These are phyloP conservation scores for Breviolum minutum DNA, from an alignment of 73 alveolate species.

Conservation along the genomic window DNA sequence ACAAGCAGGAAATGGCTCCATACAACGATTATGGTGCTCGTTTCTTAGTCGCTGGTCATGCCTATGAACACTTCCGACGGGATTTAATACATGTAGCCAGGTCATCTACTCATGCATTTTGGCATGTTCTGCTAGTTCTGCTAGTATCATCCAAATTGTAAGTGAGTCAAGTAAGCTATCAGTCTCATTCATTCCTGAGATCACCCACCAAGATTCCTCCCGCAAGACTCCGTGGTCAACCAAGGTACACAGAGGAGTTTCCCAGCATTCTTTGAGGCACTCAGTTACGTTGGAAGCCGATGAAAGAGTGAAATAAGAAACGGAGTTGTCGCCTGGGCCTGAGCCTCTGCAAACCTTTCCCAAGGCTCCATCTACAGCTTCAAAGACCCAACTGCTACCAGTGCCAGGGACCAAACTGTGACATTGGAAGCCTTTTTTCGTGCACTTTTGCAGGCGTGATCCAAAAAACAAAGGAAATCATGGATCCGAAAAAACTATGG, in stretches of 20 bases:
- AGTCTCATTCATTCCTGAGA: too few species aligned
- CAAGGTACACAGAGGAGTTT: constrained; percentile 41
- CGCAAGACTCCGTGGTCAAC: neutral
- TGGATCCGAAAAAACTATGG: too few species aligned
- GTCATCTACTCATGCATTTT: too few species aligned
- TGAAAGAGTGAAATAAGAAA: constrained; percentile 6
- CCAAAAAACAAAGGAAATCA: too few species aligned
- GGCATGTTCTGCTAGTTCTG: neutral
- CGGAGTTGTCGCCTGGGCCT: constrained; percentile 6
- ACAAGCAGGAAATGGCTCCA: too few species aligned
- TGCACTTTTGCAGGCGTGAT: neutral
- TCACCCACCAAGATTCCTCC: too few species aligned
- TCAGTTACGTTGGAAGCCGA: neutral
- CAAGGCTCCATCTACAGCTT: constrained; percentile 44
- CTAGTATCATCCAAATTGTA: neutral
- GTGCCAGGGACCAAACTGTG: neutral
- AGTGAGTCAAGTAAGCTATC: neutral
- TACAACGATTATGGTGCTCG: too few species aligned
- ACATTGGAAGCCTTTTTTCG: constrained; percentile 13
- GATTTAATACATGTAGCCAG: too few species aligned
- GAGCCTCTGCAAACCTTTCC: constrained; percentile 65
- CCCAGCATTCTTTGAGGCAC: constrained; percentile 16
- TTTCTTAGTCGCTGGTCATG: too few species aligned
- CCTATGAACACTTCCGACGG: too few species aligned
- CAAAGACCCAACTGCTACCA: constrained; percentile 39